Conservation (phyloP, 306 rosid genomes). For the Cicer judaicum region DNA sequence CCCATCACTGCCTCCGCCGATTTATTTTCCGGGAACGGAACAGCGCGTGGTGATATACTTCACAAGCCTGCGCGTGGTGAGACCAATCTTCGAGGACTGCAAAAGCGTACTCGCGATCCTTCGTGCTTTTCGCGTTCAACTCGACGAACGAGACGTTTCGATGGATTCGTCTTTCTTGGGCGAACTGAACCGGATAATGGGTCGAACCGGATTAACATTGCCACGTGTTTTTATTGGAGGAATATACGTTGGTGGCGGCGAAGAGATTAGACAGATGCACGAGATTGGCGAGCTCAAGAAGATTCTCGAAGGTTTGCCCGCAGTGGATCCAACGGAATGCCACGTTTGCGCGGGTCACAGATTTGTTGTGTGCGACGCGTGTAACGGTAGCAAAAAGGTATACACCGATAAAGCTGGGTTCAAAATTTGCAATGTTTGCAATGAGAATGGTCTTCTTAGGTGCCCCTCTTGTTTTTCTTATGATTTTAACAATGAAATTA, state of each 20-base stretch:
- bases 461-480: slow-evolving; percentile 75
- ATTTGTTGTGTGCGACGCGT: slow-evolving; percentile 71
- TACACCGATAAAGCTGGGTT: slow-evolving; percentile 64
- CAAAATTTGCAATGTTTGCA: slow-evolving; percentile 66
- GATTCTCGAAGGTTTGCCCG: slow-evolving; percentile 62
- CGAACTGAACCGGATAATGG: slow-evolving; percentile 68
- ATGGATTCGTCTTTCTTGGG: slow-evolving; percentile 67
- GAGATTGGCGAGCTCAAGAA: slow-evolving; percentile 91
- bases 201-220: slow-evolving; percentile 46
- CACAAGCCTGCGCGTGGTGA: slow-evolving; percentile 85
- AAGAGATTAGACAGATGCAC: slow-evolving; percentile 68
- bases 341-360: slow-evolving; percentile 67
- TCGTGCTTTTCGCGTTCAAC: slow-evolving; percentile 68
- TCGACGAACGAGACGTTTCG: slow-evolving; percentile 93
- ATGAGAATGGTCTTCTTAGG: slow-evolving; percentile 82
- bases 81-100: slow-evolving; percentile 84
- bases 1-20: slow-evolving; percentile 13
- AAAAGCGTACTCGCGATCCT: slow-evolving; percentile 72
- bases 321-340: slow-evolving; percentile 60
- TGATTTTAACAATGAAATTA: neutral
- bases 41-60: slow-evolving; percentile 80
- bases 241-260: slow-evolving; percentile 79
- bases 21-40: slow-evolving; percentile 61
- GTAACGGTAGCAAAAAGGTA: slow-evolving; percentile 79
- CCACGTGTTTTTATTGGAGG: slow-evolving; percentile 87